phyloP scores from a whole-genome alignment of 2,329 filamentous ascomycete genomes.

The Amesomyces nigricolor region DNA sequence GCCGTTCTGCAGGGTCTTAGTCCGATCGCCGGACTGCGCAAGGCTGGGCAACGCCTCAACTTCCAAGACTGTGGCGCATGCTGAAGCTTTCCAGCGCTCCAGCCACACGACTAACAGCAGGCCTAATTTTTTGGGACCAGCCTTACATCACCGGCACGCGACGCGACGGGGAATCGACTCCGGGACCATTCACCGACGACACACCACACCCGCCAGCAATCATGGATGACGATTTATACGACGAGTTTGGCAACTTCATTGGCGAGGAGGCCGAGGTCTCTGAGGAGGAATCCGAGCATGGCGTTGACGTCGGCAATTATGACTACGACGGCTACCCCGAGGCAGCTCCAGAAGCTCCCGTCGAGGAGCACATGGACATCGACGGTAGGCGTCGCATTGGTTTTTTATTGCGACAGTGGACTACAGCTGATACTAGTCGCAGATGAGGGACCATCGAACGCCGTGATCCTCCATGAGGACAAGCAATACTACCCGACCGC shows the following conservation, averaged over 20 bases:
- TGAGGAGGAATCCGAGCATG: conserved; percentile 76
- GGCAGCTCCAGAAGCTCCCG: conserved; percentile 56
- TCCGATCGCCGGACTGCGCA: conserved; percentile 6
- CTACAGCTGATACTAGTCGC: conserved; percentile 13
- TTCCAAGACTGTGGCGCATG: neutral
- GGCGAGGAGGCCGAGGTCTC: conserved; percentile 81
- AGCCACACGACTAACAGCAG: conserved; percentile 12
- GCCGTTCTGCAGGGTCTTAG: neutral
- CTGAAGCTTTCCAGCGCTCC: neutral
- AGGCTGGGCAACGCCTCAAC: neutral
- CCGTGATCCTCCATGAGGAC: conserved; percentile 96
- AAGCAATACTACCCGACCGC: conserved; percentile 99
- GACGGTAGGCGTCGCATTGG: conserved; percentile 53
- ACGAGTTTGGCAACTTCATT: conserved; percentile 31
- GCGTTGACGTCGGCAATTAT: conserved; percentile 69
- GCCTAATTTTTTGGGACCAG: conserved; percentile 15
- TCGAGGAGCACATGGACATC: conserved; percentile 88
- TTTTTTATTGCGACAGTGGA: neutral
- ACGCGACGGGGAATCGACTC: conserved; percentile 15
- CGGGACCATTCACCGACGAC: neutral
- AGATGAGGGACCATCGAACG: conserved; percentile 86
- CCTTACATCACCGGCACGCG: conserved; percentile 21
- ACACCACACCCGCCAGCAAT: conserved; percentile 13
- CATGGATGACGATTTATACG: conserved; percentile 30
- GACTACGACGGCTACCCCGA: conserved; percentile 70